Base-by-base conservation (phyloP, 257 asterid genomes). In the Craterostigma plantagineum region DNA sequence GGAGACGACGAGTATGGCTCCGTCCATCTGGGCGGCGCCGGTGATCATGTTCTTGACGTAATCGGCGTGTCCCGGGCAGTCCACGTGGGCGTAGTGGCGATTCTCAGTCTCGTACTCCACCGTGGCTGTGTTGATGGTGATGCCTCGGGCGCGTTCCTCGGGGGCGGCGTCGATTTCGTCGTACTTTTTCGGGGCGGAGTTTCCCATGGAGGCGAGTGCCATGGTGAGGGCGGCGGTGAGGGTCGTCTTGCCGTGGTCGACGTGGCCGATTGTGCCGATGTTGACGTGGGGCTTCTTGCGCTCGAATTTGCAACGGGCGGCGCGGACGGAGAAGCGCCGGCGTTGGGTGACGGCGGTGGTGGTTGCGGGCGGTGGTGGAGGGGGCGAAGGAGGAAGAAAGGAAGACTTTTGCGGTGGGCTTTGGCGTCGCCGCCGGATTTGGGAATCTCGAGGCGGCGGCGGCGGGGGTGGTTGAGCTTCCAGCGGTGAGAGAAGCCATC, bases 191-290 rank as follows among this genome's bases (percentile, higher is more conserved):
- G 95, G 92, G 30, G 92, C 76, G 27, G 95, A 76, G 75, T 60
- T 58, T 0, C 95, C 94, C 7, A 74, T 37, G 51, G 84, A 59
- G 45, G 95, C 95, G 6, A 83, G 48, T 15, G 94, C 93, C 95
- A 83, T 90, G 13, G 95, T 90, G 9, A 90, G 73, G 12, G 94
- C 98, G 12, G 98, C 95, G 38, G 95, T 83, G 6, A 90, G 86
- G 4, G 98, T 90, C 23, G 94, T 90, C 30, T 90, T 90, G n/a
- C 95, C 95, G 57, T 90, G 98, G 95, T 90, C 98, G 51, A 83
- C 95, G 45, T 87, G 95, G 38, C 98, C 98, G 13, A 87, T 82
- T 16, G 98, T 87, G 34, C 98, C 95, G 62, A 87, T 87, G 63
- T 79, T 82, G 40, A 79, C 81, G 36, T 79, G 98, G 57, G 98